Base-by-base conservation (phyloP, 805 yeast species). In the Kazachstania bromeliacearum region DNA sequence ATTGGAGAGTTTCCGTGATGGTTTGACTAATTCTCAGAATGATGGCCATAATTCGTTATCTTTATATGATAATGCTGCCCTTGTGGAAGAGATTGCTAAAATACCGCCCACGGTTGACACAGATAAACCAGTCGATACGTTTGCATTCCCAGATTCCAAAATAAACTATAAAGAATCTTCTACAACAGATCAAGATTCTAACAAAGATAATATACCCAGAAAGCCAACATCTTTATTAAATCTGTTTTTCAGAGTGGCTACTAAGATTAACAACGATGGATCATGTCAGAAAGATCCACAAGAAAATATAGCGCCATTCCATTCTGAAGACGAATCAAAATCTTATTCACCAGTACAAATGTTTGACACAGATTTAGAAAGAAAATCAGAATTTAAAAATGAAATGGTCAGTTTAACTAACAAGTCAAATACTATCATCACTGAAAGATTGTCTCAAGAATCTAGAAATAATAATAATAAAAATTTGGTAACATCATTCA, bases 361-460 rank as follows among this genome's bases (percentile, higher is more conserved):
- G 8, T 8, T 8, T 22, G 25, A 22, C 12, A 22, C 8, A 8
- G 25, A 22, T 22, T 17, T 29, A 9, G 37, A 35, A 18, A 35
- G 17, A 13, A 35, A 23, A 29, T 23, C 33, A n/a, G 36, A 34
- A 14, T 19, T 27, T 22, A 31, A 14, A 4, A 26, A 25, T 3
- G 37, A 28, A 15, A 22, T 28, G 27, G 21, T 35, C 3, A 35
- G 37, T 29, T 17, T 35, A 22, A 29, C 37, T 12, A 35, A 35
- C 14, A 35, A 29, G 16, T 35, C 37, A 7, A 35, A 35, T 29
- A 35, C 37, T 7, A 28, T 35, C 22, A 30, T 30, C 15, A 35
- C 37, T 7, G 37, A 29, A 35, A 23, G 29, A 22, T 18, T 35
- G 8, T 35, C 37, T 3, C 37, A 35, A 29, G 33, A 23, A n/a